Percentiles rank a stretch among this genome's conserved stretches.
These are phyloP conservation scores for Solanum hybrid DNA, from an alignment of 305 asterid species.

Conservation along the genomic window DNA sequence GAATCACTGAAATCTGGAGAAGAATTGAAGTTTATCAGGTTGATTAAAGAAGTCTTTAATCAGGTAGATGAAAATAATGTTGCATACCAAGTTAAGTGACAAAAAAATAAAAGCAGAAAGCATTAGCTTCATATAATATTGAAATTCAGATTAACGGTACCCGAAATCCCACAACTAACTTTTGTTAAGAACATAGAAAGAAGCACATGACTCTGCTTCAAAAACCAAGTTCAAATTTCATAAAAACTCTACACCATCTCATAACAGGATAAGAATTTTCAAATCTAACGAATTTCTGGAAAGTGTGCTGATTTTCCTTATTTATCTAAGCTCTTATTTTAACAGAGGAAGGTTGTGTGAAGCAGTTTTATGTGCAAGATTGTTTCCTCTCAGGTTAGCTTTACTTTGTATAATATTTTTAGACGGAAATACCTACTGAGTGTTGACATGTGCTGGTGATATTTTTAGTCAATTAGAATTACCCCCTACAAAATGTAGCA, in stretches of 20 bases:
- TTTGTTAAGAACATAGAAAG: not conserved
- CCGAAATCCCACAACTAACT: not conserved
- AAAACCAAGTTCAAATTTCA: not conserved
- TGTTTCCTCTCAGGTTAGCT: not conserved
- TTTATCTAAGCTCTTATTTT: not conserved
- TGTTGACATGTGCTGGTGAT: not conserved
- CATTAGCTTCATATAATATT: not conserved
- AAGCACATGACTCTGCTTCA: not conserved
- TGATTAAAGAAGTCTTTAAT: not conserved
- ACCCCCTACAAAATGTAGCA: not conserved
- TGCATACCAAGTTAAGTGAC: not conserved
- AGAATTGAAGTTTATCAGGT: not conserved
- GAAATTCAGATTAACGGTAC: not conserved
- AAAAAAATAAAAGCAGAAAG: not conserved
- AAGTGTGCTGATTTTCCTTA: not conserved
- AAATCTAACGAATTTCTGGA: not conserved
- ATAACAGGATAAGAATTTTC: not conserved
- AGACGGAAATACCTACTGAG: not conserved
- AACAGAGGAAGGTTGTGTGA: not conserved
- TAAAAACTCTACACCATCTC: not conserved
- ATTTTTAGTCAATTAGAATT: not conserved
- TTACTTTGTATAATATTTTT: not conserved
- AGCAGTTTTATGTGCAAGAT: not conserved
- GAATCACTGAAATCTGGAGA: constrained; percentile 78
- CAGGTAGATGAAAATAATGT: not conserved